Evolutionary conservation across 495 filamentous ascomycete genomes (phyloP).

Genomic region (Hypoxylon subgilvum): DNA sequence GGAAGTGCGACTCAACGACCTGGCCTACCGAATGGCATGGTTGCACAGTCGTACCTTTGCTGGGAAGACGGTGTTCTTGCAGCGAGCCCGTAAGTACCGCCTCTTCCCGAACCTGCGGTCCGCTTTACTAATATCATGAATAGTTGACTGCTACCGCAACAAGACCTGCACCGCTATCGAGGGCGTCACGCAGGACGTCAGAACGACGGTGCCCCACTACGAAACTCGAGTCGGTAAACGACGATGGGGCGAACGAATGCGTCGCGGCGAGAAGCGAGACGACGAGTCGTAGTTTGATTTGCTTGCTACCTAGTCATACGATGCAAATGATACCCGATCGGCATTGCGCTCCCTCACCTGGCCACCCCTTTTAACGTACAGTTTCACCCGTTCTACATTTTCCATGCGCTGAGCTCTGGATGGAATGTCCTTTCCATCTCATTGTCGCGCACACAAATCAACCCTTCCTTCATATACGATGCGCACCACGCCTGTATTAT

Average conservation of each 20-base stretch:
- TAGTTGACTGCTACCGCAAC: conserved; percentile 93
- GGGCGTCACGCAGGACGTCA: conserved; percentile 71
- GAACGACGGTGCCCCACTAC: conserved; percentile 77
- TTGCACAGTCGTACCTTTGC: conserved; percentile 88
- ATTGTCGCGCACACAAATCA: conserved; percentile 4
- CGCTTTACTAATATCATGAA: too few species aligned
- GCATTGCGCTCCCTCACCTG: neutral
- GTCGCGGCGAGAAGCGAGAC: conserved; percentile 46
- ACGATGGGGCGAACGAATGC: conserved; percentile 73
- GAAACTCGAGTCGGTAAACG: conserved; percentile 89
- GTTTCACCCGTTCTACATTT: neutral
- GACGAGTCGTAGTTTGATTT: conserved; percentile 38
- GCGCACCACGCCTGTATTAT: conserved; percentile 27
- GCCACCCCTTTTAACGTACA: neutral
- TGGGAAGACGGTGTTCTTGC: conserved; percentile 83
- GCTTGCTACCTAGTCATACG: neutral
- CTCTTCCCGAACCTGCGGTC: too few species aligned
- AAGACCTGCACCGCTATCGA: conserved; percentile 87
- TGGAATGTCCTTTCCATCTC: neutral
- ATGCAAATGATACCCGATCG: conserved; percentile 10
- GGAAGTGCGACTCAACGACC: conserved; percentile 85
- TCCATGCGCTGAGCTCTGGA: neutral
- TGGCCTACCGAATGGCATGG: conserved; percentile 96
- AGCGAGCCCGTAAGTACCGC: conserved; percentile 80
- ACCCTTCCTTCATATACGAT: conserved; percentile 9